A percentile compares a stretch with the other conserved stretches of the same genome.
phyloP scores from a whole-genome alignment of 371 early-diverging fungal species.

The Syncephalastrum racemosum region DNA sequence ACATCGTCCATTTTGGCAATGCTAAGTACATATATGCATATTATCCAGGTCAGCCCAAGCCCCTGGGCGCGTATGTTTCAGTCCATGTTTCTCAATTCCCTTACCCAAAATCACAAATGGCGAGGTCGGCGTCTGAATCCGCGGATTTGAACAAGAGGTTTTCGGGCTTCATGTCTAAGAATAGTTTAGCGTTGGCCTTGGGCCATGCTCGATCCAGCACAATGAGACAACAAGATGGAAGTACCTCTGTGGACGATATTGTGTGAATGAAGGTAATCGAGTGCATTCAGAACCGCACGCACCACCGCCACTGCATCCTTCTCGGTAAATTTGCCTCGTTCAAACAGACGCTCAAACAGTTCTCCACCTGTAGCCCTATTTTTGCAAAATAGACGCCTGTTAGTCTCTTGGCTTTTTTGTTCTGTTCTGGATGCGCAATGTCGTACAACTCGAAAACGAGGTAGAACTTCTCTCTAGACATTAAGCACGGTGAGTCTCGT shows the following conservation, averaged over 20 bases:
- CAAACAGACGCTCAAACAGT: conserved; percentile 84
- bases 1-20: conserved; percentile 52
- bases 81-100: neutral
- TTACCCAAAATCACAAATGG: conserved; percentile 72
- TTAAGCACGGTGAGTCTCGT: neutral
- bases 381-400: neutral
- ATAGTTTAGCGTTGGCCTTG: neutral
- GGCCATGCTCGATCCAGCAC: conserved; percentile 5
- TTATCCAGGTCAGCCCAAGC: too few relatives aligned
- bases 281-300: conserved; percentile 60
- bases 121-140: conserved; percentile 57
- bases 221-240: conserved; percentile 9
- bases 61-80: too few relatives aligned
- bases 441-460: conserved; percentile 82
- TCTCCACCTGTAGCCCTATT: conserved; percentile 81
- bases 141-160: conserved; percentile 71
- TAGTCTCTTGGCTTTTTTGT: neutral
- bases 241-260: conserved; percentile 74
- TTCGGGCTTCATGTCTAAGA: conserved; percentile 79
- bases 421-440: neutral
- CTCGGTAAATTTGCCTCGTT: conserved; percentile 84
- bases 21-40: conserved; percentile 19
- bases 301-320: conserved; percentile 78
- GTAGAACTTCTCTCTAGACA: conserved; percentile 70
- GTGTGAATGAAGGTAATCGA: conserved; percentile 77